phyloP scores from a whole-genome alignment of 208 protist species.

The Angomonas deanei region DNA sequence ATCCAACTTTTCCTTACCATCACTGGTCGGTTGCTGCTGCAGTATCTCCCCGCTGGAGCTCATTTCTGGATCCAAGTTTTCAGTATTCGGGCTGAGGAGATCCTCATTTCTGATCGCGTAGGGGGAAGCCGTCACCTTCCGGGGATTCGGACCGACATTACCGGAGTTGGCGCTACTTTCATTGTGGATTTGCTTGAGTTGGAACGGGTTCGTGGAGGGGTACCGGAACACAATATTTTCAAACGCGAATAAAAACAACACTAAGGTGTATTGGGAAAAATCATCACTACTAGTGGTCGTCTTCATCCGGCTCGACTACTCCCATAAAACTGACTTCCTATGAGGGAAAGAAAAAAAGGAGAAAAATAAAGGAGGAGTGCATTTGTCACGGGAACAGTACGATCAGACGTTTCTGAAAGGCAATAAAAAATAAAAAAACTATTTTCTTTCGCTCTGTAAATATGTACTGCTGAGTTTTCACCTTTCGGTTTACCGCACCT shows the following conservation, averaged over 20 bases:
- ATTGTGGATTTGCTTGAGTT: constrained; percentile 16
- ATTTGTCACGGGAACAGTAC: no score
- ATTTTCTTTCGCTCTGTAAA: background rate
- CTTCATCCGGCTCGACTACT: no score
- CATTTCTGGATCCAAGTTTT: no score
- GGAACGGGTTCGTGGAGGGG: constrained; percentile 63
- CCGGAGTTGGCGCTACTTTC: background rate
- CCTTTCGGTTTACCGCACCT: constrained; percentile 75
- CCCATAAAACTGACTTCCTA: background rate
- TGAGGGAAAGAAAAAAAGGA: constrained; percentile 7
- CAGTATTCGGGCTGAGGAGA: no score
- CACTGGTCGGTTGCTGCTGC: no score
- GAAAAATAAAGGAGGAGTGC: background rate
- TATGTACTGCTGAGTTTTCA: no score
- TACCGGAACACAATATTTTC: constrained; percentile 81
- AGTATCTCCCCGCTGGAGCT: no score
- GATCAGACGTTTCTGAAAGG: background rate
- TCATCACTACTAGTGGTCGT: background rate
- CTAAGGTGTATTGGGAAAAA: constrained; percentile 16
- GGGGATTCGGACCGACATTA: no score
- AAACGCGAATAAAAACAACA: constrained; percentile 74
- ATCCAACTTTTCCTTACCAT: no score
- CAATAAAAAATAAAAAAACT: background rate
- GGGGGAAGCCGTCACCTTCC: no score
- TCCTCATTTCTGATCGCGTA: no score